Percentiles rank a stretch among this genome's conserved stretches.
Conservation (phyloP, 2,329 filamentous ascomycete genomes). For the Curvularia verruculosa region DNA sequence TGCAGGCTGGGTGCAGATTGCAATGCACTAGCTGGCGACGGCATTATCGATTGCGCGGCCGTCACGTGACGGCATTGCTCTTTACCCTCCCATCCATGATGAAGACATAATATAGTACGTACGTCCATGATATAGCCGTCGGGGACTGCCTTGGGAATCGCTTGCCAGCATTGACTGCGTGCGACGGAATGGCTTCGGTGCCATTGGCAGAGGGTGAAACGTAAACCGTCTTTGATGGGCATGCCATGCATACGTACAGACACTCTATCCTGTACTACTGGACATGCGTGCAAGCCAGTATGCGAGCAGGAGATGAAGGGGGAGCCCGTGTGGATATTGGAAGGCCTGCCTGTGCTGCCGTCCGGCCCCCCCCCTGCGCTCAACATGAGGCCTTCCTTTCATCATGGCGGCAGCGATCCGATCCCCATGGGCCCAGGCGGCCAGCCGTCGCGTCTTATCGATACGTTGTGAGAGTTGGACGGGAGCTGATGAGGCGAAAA, state of each 20-base stretch:
- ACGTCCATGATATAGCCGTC: no score
- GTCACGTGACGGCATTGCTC: background rate
- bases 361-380: constrained; percentile 1
- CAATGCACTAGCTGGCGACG: constrained; percentile 19
- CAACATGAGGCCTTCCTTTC: background rate
- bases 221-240: no score
- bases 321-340: constrained; percentile 10
- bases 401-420: constrained; percentile 6
- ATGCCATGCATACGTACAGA: background rate
- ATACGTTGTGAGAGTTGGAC: background rate
- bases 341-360: background rate
- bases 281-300: background rate
- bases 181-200: background rate
- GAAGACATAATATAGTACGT: no score
- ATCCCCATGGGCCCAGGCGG: constrained; percentile 10
- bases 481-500: background rate
- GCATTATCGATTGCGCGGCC: constrained; percentile 35
- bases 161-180: background rate
- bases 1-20: constrained; percentile 5
- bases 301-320: constrained; percentile 9
- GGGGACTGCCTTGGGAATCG: background rate
- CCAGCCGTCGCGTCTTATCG: constrained; percentile 12
- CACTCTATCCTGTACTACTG: background rate
- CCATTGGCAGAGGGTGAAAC: constrained; percentile 5
- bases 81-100: no score